Evolutionary conservation across 129 eudicot species (phyloP).

Genomic region (Sambucus nigra): DNA sequence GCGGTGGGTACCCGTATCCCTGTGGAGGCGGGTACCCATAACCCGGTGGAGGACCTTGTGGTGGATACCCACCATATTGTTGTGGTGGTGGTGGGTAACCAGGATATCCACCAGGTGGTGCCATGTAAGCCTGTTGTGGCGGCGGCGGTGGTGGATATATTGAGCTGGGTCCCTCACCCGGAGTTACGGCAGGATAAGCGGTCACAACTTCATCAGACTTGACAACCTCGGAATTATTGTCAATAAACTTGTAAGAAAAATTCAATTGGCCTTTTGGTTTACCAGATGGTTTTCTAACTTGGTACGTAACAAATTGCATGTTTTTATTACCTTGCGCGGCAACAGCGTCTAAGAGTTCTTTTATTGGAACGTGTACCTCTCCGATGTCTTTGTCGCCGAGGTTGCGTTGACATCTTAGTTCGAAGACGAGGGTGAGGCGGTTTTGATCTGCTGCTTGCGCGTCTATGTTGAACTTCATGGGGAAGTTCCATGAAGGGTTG

Average conservation of each 20-base stretch:
- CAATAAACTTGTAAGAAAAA: slow-evolving; percentile 21
- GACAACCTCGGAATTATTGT: background rate
- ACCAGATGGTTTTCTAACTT: slow-evolving; percentile 19
- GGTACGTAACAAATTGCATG: slow-evolving; percentile 12
- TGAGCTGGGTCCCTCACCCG: slow-evolving; percentile 18
- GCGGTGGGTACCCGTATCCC: slow-evolving; percentile 13
- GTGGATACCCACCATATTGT: slow-evolving; percentile 22
- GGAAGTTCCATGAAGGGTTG: slow-evolving; percentile 23
- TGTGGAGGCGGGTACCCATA: slow-evolving; percentile 11
- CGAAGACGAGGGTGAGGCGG: slow-evolving; percentile 14
- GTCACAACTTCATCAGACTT: slow-evolving; percentile 16
- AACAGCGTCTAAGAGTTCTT: slow-evolving; percentile 15
- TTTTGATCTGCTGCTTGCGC: slow-evolving; percentile 11
- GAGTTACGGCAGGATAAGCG: slow-evolving; percentile 16
- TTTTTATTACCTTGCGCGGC: background rate
- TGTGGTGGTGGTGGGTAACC: slow-evolving; percentile 20
- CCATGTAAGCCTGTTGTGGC: background rate
- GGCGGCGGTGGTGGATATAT: slow-evolving; percentile 16
- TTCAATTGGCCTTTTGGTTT: slow-evolving; percentile 20
- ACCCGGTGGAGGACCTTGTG: slow-evolving; percentile 26
- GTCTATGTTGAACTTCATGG: slow-evolving; percentile 19
- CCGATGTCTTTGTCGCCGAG: slow-evolving; percentile 24
- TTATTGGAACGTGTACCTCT: slow-evolving; percentile 21
- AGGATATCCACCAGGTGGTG: slow-evolving; percentile 6
- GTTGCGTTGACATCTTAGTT: slow-evolving; percentile 11